A percentile compares a stretch with the other conserved stretches of the same genome.
Conservation (phyloP, 371 early-diverging fungal genomes). For the Mucor saturninus region DNA sequence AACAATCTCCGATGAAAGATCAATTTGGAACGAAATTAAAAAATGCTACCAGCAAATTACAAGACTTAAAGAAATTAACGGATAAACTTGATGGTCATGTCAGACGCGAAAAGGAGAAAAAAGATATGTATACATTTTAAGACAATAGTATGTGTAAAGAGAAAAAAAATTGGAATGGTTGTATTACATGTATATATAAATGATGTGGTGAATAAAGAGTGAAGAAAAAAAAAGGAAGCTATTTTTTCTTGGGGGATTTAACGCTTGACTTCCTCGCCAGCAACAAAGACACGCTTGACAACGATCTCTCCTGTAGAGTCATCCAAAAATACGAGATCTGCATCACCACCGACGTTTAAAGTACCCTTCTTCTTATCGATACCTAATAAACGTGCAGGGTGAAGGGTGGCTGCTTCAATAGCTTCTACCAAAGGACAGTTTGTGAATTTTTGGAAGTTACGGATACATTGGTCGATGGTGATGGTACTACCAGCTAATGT, state of each 20-base stretch:
- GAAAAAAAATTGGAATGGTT: background rate
- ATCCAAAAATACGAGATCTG: conserved; percentile 79
- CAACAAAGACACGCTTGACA: conserved; percentile 75
- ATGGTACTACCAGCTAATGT: conserved; percentile 82
- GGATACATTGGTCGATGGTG: conserved; percentile 76
- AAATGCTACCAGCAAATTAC: background rate
- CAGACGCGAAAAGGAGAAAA: no score
- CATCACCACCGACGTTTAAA: conserved; percentile 77
- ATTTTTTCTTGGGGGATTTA: conserved; percentile 21
- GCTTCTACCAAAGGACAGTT: conserved; percentile 82
- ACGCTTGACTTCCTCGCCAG: conserved; percentile 68
- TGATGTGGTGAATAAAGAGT: conserved; percentile 23
- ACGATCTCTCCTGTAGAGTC: conserved; percentile 58
- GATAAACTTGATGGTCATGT: no score
- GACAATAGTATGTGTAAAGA: background rate
- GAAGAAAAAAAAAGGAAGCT: conserved; percentile 32
- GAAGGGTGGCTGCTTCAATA: conserved; percentile 83
- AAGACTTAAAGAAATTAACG: no score
- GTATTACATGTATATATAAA: conserved; percentile 5
- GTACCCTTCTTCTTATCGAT: conserved; percentile 78
- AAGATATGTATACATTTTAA: no score
- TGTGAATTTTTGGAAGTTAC: conserved; percentile 82
- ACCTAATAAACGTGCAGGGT: conserved; percentile 80
- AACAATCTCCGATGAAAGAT: conserved; percentile 24
- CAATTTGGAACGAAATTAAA: conserved; percentile 31